Base-by-base conservation (phyloP, 192 early-diverging fungal genomes). In the Glomus cerebriforme region DNA sequence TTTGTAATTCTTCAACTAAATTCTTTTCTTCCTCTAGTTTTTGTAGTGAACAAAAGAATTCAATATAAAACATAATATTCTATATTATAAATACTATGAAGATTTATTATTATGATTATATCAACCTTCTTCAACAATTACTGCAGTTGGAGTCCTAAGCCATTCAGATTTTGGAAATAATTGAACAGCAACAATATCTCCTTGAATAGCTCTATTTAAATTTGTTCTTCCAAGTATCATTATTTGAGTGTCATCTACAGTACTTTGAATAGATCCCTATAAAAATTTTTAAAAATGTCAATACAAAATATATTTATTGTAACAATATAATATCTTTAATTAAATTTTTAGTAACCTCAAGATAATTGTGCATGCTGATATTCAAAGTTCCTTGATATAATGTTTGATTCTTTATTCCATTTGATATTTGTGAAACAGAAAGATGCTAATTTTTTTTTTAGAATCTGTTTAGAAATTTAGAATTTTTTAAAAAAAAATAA, bases 161-260 rank as follows among this genome's bases (percentile, higher is more conserved):
- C 98, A 99, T 82, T 96, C 91, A 39, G 88, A 87, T 59, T 89
- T 88, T 17, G 98, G 96, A 47, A 98, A 79, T 3, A 99, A 71
- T 73, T 97, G 88, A 10, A 99, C 90, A 13, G 93, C 98, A 22
- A 99, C 90, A 22, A 91, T 85, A 82, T 99, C 98, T 19, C 97
- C 97, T 82, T 98, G 94, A 12, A 97, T 88, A 37, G 91, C 95
- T 47, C 98, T 92, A 81, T 98, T 99, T 85, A 98, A 87, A 75
- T 95, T 80, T 32, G 86, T 84, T 7, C 97, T 91, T 45, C 97
- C 97, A 3, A 94, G 54, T 65, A 99, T 91, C 73, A 93, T 87
- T 43, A 99, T 89, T 9, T 88, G 88, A 27, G 83, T 85, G 68
- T 94, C 92, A 59, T 90, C 90, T 13, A 96, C 87, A 34, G 86